Conservation (phyloP, 495 filamentous ascomycete species). For the Chaetomium cochliodes region DNA sequence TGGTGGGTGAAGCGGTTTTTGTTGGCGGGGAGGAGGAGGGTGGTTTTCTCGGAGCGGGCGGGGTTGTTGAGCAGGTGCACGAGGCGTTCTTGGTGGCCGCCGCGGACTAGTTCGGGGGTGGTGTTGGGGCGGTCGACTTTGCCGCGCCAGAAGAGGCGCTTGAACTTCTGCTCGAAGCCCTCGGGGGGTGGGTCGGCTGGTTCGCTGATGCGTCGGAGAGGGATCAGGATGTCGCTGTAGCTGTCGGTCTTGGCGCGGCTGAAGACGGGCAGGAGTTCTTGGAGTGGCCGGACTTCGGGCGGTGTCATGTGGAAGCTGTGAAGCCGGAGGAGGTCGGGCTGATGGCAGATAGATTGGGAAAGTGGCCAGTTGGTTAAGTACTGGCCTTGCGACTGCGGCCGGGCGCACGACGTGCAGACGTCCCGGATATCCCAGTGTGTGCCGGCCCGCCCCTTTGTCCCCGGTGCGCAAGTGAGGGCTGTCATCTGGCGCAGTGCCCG, state of each 20-base stretch:
- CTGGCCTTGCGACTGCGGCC: constrained; percentile 65
- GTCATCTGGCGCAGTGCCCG: constrained; percentile 53
- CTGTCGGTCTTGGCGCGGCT: constrained; percentile 66
- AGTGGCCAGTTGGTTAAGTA: constrained; percentile 65
- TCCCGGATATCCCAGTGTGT: constrained; percentile 52
- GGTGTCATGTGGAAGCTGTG: constrained; percentile 70
- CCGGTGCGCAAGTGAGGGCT: constrained; percentile 55
- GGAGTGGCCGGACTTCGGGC: constrained; percentile 58
- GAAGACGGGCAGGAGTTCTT: constrained; percentile 69
- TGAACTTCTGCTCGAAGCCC: constrained; percentile 52
- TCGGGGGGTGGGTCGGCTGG: background rate
- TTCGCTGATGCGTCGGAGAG: constrained; percentile 57
- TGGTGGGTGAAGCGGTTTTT: constrained; percentile 38
- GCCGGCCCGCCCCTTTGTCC: constrained; percentile 56
- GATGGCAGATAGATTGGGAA: constrained; percentile 69
- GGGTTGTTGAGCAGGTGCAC: constrained; percentile 59
- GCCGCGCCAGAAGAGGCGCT: constrained; percentile 64
- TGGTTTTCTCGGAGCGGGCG: constrained; percentile 34
- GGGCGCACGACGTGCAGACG: constrained; percentile 61
- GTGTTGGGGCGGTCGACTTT: constrained; percentile 35
- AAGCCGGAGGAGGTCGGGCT: constrained; percentile 71
- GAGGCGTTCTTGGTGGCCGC: constrained; percentile 58
- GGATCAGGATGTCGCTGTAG: constrained; percentile 73
- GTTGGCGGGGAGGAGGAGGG: constrained; percentile 42
- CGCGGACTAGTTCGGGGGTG: constrained; percentile 36